phyloP scores from a whole-genome alignment of 768 basidiomycete species.

The Mycena kentingensis region DNA sequence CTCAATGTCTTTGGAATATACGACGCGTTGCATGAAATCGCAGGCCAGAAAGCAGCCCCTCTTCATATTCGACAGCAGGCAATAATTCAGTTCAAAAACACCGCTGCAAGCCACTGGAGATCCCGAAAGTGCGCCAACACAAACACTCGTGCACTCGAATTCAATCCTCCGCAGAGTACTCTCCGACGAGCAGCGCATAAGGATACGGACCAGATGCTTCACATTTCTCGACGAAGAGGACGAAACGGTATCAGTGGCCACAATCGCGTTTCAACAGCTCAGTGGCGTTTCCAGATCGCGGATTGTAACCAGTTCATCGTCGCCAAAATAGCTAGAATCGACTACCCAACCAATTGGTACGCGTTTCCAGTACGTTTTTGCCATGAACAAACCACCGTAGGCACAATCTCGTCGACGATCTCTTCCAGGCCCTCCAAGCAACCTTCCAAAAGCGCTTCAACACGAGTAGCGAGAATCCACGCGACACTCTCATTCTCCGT shows the following conservation, averaged over 20 bases:
- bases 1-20: conserved; percentile 71
- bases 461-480: conserved; percentile 41
- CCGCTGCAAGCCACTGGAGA: conserved; percentile 72
- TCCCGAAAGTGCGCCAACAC: conserved; percentile 59
- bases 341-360: conserved; percentile 80
- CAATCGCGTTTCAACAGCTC: conserved; percentile 10
- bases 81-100: conserved; percentile 90
- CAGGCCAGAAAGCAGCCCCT: conserved; percentile 59
- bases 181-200: conserved; percentile 62
- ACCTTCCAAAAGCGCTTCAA: conserved; percentile 54
- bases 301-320: conserved; percentile 76
- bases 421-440: conserved; percentile 56
- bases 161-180: conserved; percentile 51
- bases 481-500: conserved; percentile 52
- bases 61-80: conserved; percentile 73
- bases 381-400: conserved; percentile 35
- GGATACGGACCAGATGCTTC: conserved; percentile 68
- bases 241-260: conserved; percentile 57
- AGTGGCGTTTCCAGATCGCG: conserved; percentile 56
- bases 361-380: conserved; percentile 20
- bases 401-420: conserved; percentile 58
- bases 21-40: conserved; percentile 73
- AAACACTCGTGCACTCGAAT: conserved; percentile 5
- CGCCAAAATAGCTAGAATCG: conserved; percentile 74
- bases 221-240: conserved; percentile 76